Base-by-base conservation (phyloP, 2,329 filamentous ascomycete species). In the Trichoderma aggressivum region DNA sequence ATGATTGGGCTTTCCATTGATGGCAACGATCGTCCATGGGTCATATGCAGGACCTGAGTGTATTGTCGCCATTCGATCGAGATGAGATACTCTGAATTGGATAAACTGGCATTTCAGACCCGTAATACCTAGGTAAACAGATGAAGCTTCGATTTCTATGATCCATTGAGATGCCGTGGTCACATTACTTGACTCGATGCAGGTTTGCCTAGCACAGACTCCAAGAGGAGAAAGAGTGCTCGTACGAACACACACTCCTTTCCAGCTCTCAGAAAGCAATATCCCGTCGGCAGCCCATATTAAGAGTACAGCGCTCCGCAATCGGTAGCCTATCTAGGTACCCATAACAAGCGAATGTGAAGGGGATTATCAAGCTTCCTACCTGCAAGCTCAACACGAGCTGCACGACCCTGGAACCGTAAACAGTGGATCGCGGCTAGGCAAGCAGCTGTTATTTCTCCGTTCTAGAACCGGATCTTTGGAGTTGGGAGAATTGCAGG, bases 391-490 rank as follows among this genome's bases (percentile, higher is more conserved):
- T 14, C 34, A 47, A 11, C 60, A 47, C 36, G 14, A 62, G 47
- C 47, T 47, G 36, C 60, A 28, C 28, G 60, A 47, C 26, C 60
- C 24, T 30, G 30, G 60, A 62, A 47, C 60, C 36, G 60, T 63
- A 63, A 50, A 47, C 39, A 63, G 60, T 39, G 60, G 60, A 47
- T 12, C 36, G 14, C 11, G 6, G n/a, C 12, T 63, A n/a, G 60
- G 34, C 60, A 62, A 28, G 36, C 47, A 32, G 24, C 7, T 30
- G 24, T 11, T 11, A 53, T 53, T 53, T 53, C 60, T 39, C 24
- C 34, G 39, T 63, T 63, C 60, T 63, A 47, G 60, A 50, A 50
- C 60, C 36, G 60, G 60, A 62, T 62, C 60, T 30, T 62, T 36
- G 60, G 60, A 30, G 18, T 21, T 30, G 53, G 47, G n/a, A 50